phyloP scores from a whole-genome alignment of 2,329 filamentous ascomycete species.

The Cordyceps pruinosa region DNA sequence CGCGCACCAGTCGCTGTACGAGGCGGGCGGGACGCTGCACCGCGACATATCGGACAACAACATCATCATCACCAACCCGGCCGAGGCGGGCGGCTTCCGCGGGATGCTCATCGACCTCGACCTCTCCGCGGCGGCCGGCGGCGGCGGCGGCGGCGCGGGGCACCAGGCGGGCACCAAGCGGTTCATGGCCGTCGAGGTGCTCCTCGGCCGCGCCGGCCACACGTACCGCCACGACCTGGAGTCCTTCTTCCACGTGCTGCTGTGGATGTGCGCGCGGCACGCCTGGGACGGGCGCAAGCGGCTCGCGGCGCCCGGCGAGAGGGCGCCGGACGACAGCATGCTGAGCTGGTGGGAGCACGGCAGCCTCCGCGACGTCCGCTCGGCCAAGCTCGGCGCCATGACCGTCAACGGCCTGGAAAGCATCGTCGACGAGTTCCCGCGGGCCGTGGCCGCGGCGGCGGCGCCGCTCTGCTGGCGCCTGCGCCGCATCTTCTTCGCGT shows the following conservation, averaged over 20 bases:
- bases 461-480: too few relatives aligned
- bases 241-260: not conserved
- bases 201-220: not conserved
- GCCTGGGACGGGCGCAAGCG: too few relatives aligned
- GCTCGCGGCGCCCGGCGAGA: too few relatives aligned
- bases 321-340: too few relatives aligned
- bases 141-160: not conserved
- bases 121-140: conserved; percentile 6
- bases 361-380: too few relatives aligned
- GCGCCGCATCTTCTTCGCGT: too few relatives aligned
- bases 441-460: too few relatives aligned
- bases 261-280: not conserved
- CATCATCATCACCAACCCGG: conserved; percentile 27
- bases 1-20: conserved; percentile 28
- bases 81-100: conserved; percentile 15
- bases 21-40: conserved; percentile 28
- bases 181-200: conserved; percentile 2
- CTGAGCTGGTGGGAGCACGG: too few relatives aligned
- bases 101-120: conserved; percentile 18
- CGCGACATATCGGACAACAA: conserved; percentile 31
- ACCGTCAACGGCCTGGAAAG: too few relatives aligned
- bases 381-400: too few relatives aligned
- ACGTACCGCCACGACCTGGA: not conserved
- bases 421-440: too few relatives aligned
- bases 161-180: conserved; percentile 1